Evolutionary conservation across 345 rosid species (phyloP).

Genomic region (Mercurialis annua): DNA sequence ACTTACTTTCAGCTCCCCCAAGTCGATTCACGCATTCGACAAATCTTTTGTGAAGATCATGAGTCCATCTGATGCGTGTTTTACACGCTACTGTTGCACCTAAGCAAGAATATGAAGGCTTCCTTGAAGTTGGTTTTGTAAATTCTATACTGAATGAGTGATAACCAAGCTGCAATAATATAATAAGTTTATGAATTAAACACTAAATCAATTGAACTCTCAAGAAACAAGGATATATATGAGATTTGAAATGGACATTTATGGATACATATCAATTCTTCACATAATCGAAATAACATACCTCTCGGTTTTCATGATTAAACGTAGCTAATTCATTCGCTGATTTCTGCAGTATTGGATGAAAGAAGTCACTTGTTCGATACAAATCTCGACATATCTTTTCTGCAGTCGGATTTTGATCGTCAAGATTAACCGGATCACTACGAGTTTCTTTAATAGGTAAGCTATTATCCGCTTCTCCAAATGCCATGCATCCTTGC

Average conservation of each 20-base stretch:
- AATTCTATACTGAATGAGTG: constrained; percentile 3
- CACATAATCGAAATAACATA: not conserved
- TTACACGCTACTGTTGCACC: constrained; percentile 12
- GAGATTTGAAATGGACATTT: too few species aligned
- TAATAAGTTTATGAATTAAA: not conserved
- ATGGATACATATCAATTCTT: too few species aligned
- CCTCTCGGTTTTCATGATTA: constrained; percentile 8
- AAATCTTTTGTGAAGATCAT: constrained; percentile 34
- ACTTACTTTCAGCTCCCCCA: constrained; percentile 34
- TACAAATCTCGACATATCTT: too few species aligned
- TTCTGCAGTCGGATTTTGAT: not conserved
- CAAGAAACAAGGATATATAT: too few species aligned
- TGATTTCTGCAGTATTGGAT: constrained; percentile 10
- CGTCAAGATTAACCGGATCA: not conserved
- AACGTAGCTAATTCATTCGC: not conserved
- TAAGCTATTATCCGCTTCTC: constrained; percentile 9
- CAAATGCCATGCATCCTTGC: constrained; percentile 2
- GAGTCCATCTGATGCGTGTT: constrained; percentile 34
- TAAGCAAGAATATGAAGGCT: not conserved
- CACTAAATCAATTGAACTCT: not conserved
- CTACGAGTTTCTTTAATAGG: not conserved
- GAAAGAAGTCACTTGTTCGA: not conserved
- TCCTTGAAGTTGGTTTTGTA: constrained; percentile 6
- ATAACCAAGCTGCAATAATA: constrained; percentile 7
- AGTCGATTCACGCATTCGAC: constrained; percentile 30